These are phyloP conservation scores for Ustilaginoidea virens DNA, from an alignment of 2,329 filamentous ascomycete species.

Conservation along the genomic window DNA sequence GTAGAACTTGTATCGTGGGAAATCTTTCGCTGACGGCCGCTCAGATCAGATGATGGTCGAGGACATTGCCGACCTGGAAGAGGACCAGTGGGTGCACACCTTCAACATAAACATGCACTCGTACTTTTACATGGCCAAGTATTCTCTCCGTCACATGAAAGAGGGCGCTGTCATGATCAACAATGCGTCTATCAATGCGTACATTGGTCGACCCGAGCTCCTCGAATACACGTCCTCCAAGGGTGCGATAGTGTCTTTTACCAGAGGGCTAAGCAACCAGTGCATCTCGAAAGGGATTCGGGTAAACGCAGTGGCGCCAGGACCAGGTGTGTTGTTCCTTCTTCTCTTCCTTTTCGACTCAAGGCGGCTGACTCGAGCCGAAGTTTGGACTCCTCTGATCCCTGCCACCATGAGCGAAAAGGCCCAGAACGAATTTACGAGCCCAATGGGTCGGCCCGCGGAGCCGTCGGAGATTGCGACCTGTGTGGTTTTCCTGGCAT, in stretches of 20 bases:
- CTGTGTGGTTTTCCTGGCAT: conserved; percentile 69
- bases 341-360: background rate
- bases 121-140: conserved; percentile 69
- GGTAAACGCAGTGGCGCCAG: conserved; percentile 63
- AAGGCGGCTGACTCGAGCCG: background rate
- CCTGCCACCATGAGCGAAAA: conserved; percentile 56
- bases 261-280: conserved; percentile 62
- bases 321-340: conserved; percentile 28
- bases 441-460: conserved; percentile 61
- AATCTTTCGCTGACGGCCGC: background rate
- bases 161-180: conserved; percentile 69
- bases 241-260: conserved; percentile 67
- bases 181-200: conserved; percentile 71
- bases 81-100: conserved; percentile 66
- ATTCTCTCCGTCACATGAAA: conserved; percentile 59
- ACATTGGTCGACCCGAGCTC: conserved; percentile 64
- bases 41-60: conserved; percentile 42
- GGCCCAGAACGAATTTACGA: conserved; percentile 56
- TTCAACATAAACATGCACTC: conserved; percentile 77
- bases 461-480: conserved; percentile 74
- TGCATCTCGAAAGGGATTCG: conserved; percentile 56
- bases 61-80: conserved; percentile 54
- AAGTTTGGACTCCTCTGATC: conserved; percentile 62
- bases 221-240: conserved; percentile 73
- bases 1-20: too few relatives aligned